These are phyloP conservation scores for Dryas alaskensis DNA, from an alignment of 306 rosid species.

Conservation along the genomic window DNA sequence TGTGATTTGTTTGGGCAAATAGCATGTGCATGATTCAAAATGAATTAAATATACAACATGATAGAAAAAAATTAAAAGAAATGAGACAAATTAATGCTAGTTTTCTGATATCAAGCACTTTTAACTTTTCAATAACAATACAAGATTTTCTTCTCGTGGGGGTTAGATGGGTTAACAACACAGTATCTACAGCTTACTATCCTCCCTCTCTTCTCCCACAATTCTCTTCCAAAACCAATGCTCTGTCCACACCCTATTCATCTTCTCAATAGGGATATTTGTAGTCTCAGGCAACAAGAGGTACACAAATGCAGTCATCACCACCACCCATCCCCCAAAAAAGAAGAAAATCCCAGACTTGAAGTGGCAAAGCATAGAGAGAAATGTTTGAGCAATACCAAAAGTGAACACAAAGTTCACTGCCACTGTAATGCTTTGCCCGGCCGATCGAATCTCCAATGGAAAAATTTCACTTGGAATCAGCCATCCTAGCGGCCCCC, in stretches of 20 bases:
- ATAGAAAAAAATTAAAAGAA: too few species aligned
- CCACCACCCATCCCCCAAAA: slow-evolving; percentile 56
- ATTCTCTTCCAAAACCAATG: slow-evolving; percentile 61
- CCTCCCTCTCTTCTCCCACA: slow-evolving; percentile 23
- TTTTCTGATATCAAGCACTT: too few species aligned
- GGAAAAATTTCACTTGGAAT: slow-evolving; percentile 67
- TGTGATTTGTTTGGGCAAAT: too few species aligned
- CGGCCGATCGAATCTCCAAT: slow-evolving; percentile 57
- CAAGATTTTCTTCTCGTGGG: too few species aligned
- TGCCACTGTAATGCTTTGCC: slow-evolving; percentile 51
- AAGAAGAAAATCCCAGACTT: slow-evolving; percentile 63
- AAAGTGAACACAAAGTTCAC: slow-evolving; percentile 58
- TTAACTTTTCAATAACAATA: too few species aligned
- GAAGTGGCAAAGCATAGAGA: slow-evolving; percentile 57
- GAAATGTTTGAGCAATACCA: slow-evolving; percentile 57
- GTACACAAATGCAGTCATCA: slow-evolving; percentile 57
- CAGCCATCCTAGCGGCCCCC: slow-evolving; percentile 73
- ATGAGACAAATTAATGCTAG: too few species aligned
- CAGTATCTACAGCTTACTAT: too few species aligned
- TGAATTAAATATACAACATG: too few species aligned
- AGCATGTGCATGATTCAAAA: too few species aligned
- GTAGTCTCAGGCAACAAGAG: slow-evolving; percentile 59
- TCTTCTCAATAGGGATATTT: slow-evolving; percentile 54
- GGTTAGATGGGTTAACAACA: too few species aligned
- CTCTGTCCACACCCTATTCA: slow-evolving; percentile 54